phyloP scores from a whole-genome alignment of 768 basidiomycete species.

The Boletus vermiculosoides region DNA sequence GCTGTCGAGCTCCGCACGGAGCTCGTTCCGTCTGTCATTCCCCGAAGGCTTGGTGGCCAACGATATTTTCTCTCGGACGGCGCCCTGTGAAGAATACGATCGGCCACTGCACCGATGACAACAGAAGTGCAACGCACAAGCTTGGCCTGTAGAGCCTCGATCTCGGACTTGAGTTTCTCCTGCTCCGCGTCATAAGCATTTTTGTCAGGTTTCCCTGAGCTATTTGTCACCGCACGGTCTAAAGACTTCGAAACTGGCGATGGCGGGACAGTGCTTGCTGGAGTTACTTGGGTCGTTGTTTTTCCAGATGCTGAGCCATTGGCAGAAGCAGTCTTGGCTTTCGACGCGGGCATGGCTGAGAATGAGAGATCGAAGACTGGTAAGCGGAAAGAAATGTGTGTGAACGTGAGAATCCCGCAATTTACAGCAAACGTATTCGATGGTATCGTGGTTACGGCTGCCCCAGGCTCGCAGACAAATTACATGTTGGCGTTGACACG shows the following conservation, averaged over 20 bases:
- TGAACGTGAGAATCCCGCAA: conserved; percentile 21
- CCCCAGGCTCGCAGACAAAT: neutral
- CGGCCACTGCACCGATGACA: neutral
- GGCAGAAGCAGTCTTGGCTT: conserved; percentile 52
- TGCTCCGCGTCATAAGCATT: conserved; percentile 82
- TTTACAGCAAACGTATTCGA: neutral
- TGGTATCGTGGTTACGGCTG: neutral
- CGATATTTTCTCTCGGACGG: conserved; percentile 74
- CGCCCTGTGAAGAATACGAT: conserved; percentile 43
- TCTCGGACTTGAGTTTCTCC: conserved; percentile 75
- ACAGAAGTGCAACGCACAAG: conserved; percentile 55
- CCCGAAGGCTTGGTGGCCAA: conserved; percentile 57
- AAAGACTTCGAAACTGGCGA: conserved; percentile 25
- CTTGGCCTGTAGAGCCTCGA: conserved; percentile 77
- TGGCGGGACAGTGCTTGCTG: conserved; percentile 28
- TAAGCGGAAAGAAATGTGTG: conserved; percentile 20
- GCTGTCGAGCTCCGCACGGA: conserved; percentile 78
- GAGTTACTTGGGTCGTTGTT: conserved; percentile 17
- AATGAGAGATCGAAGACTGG: conserved; percentile 24
- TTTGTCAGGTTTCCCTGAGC: conserved; percentile 78
- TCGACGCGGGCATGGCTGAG: conserved; percentile 39
- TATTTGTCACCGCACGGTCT: conserved; percentile 21
- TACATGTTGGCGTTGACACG: neutral
- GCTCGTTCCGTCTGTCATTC: conserved; percentile 67
- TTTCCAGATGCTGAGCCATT: conserved; percentile 44